Evolutionary conservation across 2,329 filamentous ascomycete species (phyloP).

Genomic region (Penicillium polonicum): DNA sequence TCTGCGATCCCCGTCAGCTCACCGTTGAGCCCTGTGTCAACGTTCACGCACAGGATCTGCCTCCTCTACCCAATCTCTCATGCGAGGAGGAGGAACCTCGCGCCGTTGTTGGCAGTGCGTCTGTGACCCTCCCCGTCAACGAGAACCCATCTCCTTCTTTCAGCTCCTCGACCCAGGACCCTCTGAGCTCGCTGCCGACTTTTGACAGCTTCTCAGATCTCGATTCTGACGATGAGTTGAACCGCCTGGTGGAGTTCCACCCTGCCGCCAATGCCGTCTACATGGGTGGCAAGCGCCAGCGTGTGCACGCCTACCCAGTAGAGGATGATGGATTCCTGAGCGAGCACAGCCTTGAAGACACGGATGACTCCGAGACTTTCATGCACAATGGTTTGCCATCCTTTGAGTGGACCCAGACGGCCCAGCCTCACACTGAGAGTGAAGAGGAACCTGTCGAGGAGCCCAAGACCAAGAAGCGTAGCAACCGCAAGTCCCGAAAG

Average conservation of each 20-base stretch:
- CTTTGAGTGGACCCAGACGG: slow-evolving; percentile 50
- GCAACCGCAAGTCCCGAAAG: slow-evolving; percentile 44
- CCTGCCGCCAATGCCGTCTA: slow-evolving; percentile 59
- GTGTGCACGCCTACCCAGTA: slow-evolving; percentile 68
- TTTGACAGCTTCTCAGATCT: slow-evolving; percentile 88
- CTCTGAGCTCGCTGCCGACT: slow-evolving; percentile 62
- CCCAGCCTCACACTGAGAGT: slow-evolving; percentile 38
- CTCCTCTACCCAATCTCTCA: slow-evolving; percentile 56
- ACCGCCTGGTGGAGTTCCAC: slow-evolving; percentile 69
- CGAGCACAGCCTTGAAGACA: slow-evolving; percentile 72
- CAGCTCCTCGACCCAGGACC: slow-evolving; percentile 47
- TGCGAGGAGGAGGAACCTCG: slow-evolving; percentile 42
- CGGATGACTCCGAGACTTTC: slow-evolving; percentile 66
- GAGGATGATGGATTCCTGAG: slow-evolving; percentile 76
- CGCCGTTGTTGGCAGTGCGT: slow-evolving; percentile 36
- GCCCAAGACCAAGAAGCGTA: slow-evolving; percentile 52
- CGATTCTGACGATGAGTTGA: slow-evolving; percentile 87
- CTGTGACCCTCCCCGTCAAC: slow-evolving; percentile 39
- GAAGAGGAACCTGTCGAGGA: slow-evolving; percentile 41
- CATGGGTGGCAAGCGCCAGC: slow-evolving; percentile 66
- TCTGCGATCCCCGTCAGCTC: slow-evolving; percentile 87
- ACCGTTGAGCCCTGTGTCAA: slow-evolving; percentile 63
- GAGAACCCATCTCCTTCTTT: slow-evolving; percentile 40
- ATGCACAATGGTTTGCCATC: slow-evolving; percentile 63
- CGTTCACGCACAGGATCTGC: slow-evolving; percentile 57